Conservation (phyloP, 805 yeast genomes). For the Starmerella bombi region DNA sequence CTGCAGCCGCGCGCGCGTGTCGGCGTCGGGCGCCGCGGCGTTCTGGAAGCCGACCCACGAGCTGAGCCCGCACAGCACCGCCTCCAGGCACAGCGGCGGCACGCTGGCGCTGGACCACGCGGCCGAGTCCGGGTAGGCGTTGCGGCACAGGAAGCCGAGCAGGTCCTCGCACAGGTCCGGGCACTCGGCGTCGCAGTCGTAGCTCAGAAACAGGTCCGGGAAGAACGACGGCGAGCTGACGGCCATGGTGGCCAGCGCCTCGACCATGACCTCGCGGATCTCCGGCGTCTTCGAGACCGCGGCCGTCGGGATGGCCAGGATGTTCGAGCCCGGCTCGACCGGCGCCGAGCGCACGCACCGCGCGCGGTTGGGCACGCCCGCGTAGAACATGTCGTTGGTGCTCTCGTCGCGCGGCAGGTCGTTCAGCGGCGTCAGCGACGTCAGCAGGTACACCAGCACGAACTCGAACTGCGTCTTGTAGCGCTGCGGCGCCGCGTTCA, state of each 20-base stretch:
- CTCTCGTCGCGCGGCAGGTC: slow-evolving; percentile 30
- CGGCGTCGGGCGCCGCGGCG: not conserved
- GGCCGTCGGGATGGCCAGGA: slow-evolving; percentile 15
- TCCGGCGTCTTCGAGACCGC: slow-evolving; percentile 25
- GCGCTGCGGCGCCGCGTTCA: slow-evolving; percentile 49
- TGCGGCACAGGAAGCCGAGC: slow-evolving; percentile 55
- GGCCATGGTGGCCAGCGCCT: slow-evolving; percentile 50
- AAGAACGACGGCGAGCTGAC: slow-evolving; percentile 59
- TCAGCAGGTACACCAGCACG: slow-evolving; percentile 29
- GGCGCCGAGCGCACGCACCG: slow-evolving; percentile 46
- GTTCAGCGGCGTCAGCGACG: slow-evolving; percentile 27
- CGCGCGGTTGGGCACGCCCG: slow-evolving; percentile 30
- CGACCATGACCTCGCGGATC: slow-evolving; percentile 65
- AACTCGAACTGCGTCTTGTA: slow-evolving; percentile 71
- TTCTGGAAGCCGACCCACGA: slow-evolving; percentile 11
- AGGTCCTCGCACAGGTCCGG: slow-evolving; percentile 59
- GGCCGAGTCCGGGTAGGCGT: slow-evolving; percentile 81
- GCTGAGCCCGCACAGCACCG: slow-evolving; percentile 56
- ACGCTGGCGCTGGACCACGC: slow-evolving; percentile 64
- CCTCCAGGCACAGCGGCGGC: slow-evolving; percentile 89
- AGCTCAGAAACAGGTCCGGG: slow-evolving; percentile 61
- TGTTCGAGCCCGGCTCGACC: slow-evolving; percentile 21
- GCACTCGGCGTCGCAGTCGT: slow-evolving; percentile 83
- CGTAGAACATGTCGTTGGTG: slow-evolving; percentile 30
- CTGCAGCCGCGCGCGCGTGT: slow-evolving; percentile 6